Base-by-base conservation (phyloP, 192 early-diverging fungal genomes). In the Glomus cerebriforme region DNA sequence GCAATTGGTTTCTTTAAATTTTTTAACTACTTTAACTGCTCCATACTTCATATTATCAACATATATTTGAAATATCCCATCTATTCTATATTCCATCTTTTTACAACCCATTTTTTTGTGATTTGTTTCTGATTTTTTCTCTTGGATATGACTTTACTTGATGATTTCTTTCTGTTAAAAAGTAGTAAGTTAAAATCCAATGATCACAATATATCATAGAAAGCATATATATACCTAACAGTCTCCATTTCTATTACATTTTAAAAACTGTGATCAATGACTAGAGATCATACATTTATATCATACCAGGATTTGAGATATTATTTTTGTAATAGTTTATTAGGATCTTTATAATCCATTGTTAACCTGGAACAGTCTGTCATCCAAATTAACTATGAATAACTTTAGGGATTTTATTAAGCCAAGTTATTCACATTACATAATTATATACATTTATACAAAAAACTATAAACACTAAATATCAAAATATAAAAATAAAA, bases 261-360 rank as follows among this genome's bases (percentile, higher is more conserved):
- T n/a, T n/a, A n/a, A n/a, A n/a, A n/a, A n/a, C n/a, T n/a, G n/a
- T n/a, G n/a, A n/a, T n/a, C n/a, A n/a, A n/a, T n/a, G n/a, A n/a
- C n/a, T n/a, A n/a, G n/a, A n/a, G 79, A 79, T 59, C 79, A 79
- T 24, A 79, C 62, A 73, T 79, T 79, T 26, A 73, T 73, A 27
- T 79, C 71, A 79, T 73, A 79, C 71, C 79, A 79, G 37, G 32
- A 26, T 47, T 79, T 60, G 35, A 79, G 72, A 73, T 79, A 59
- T 43, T 24, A 15, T 19, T 73, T 78, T 79, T 79, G 31, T 8
- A 79, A 26, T 58, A 37, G 9, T 60, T 79, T n/a, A 34, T 79
- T 72, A 31, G 68, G 78, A 26, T 79, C 70, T 73, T 80, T 71
- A 63, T 45, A 73, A 71, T 73, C 27, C 34, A 31, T 62, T 24